phyloP scores from a whole-genome alignment of 2,329 filamentous ascomycete species.

The Colletotrichum euphorbiae region DNA sequence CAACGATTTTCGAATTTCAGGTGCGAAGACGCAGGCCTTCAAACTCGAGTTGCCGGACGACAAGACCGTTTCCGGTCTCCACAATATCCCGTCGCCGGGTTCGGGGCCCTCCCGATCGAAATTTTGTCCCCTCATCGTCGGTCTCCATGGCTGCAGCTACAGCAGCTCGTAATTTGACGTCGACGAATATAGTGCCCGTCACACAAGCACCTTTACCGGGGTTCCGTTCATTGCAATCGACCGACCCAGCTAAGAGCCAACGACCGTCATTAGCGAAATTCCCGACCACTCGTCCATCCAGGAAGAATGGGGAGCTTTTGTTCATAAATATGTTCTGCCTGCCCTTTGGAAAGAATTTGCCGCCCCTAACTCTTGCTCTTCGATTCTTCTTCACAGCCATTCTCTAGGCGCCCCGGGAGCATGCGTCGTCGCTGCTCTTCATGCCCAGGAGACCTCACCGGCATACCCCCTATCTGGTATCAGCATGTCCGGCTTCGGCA shows the following conservation, averaged over 20 bases:
- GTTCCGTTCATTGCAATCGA: conserved; percentile 43
- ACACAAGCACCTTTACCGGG: conserved; percentile 33
- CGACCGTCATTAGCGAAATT: conserved; percentile 34
- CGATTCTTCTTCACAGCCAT: conserved; percentile 42
- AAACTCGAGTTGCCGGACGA: conserved; percentile 22
- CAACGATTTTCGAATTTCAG: no score
- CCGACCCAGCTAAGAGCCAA: conserved; percentile 41
- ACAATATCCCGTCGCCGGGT: conserved; percentile 1
- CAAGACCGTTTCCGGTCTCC: conserved; percentile 24
- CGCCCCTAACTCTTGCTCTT: conserved; percentile 33
- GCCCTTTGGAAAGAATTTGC: conserved; percentile 42
- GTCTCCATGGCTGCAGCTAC: conserved; percentile 43
- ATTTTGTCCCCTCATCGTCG: conserved; percentile 39
- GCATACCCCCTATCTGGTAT: conserved; percentile 42
- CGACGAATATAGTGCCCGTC: conserved; percentile 34
- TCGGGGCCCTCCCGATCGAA: not conserved
- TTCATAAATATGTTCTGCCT: conserved; percentile 40
- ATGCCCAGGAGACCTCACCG: conserved; percentile 20
- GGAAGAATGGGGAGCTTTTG: conserved; percentile 28
- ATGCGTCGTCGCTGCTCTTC: conserved; percentile 39
- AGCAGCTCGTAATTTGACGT: conserved; percentile 41
- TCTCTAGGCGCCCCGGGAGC: conserved; percentile 40
- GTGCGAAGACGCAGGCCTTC: conserved; percentile 6
- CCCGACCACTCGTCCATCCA: conserved; percentile 29
- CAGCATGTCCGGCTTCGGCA: conserved; percentile 42